Evolutionary conservation across 1,139 yeast species (phyloP).

Genomic region (Yamadazyma kanchanaburiensis): DNA sequence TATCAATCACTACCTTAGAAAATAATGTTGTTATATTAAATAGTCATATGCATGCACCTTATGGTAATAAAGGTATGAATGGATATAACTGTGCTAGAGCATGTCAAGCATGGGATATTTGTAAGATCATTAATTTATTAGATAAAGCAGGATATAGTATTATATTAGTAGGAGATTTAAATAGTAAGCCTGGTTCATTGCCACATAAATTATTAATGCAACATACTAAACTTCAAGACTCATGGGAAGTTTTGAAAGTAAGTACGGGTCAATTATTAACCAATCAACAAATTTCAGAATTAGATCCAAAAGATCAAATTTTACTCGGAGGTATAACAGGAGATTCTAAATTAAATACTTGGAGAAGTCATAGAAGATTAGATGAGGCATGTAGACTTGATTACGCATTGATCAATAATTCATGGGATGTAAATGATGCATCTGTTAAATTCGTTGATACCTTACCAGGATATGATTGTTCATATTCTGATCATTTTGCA

Average conservation of each 20-base stretch:
- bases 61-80: constrained; percentile 77
- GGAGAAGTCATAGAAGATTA: constrained; percentile 62
- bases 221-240: constrained; percentile 70
- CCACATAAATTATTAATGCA: constrained; percentile 72
- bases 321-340: constrained; percentile 80
- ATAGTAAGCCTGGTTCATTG: constrained; percentile 81
- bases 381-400: constrained; percentile 88
- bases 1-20: constrained; percentile 68
- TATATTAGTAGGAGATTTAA: constrained; percentile 88
- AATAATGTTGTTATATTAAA: constrained; percentile 75
- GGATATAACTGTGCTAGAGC: constrained; percentile 88
- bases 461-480: constrained; percentile 57
- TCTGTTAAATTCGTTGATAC: constrained; percentile 70
- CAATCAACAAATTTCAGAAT: constrained; percentile 39
- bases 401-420: constrained; percentile 73
- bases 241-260: constrained; percentile 75
- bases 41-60: constrained; percentile 98
- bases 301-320: constrained; percentile 70
- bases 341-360: constrained; percentile 81
- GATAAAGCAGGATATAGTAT: constrained; percentile 78
- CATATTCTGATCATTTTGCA: constrained; percentile 93
- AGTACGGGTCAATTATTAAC: constrained; percentile 13
- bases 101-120: constrained; percentile 95
- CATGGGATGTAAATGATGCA: constrained; percentile 54
- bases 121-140: constrained; percentile 61